These are phyloP conservation scores for Phaeodactylum tricornutum DNA, from an alignment of 108 stramenopile species.

Conservation along the genomic window DNA sequence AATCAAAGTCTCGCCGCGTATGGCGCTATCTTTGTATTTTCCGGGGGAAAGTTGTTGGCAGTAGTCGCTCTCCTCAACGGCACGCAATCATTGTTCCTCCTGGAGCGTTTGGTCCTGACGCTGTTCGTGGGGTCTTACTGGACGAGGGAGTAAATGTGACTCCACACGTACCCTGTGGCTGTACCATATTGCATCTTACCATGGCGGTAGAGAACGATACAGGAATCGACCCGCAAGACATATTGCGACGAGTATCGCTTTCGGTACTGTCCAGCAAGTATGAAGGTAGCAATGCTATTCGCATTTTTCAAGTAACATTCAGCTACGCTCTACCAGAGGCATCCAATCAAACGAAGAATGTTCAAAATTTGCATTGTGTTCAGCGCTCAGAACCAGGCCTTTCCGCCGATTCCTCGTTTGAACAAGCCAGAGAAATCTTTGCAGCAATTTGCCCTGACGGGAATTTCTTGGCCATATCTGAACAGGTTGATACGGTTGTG, in stretches of 20 bases:
- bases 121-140: conserved; percentile 49
- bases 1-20: conserved; percentile 10
- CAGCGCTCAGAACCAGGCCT: conserved; percentile 29
- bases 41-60: conserved; percentile 29
- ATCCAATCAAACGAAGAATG: not conserved
- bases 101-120: conserved; percentile 16
- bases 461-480: conserved; percentile 48
- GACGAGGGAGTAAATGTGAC: conserved; percentile 56
- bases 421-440: conserved; percentile 60
- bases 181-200: conserved; percentile 54
- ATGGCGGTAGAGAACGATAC: conserved; percentile 29
- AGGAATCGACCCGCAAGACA: no score
- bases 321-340: conserved; percentile 7
- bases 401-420: conserved; percentile 58
- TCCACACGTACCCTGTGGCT: conserved; percentile 25
- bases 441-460: conserved; percentile 51
- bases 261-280: not conserved
- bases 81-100: conserved; percentile 64
- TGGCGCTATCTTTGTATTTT: conserved; percentile 45
- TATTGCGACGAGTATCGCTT: not conserved
- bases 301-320: conserved; percentile 26
- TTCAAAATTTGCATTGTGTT: conserved; percentile 41
- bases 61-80: conserved; percentile 34
- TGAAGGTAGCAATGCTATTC: not conserved
- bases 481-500: conserved; percentile 28